Percentiles rank a stretch among this genome's conserved stretches.
Evolutionary conservation across 2,329 filamentous ascomycete species (phyloP).

Genomic region (Exophiala lecanii-corni): DNA sequence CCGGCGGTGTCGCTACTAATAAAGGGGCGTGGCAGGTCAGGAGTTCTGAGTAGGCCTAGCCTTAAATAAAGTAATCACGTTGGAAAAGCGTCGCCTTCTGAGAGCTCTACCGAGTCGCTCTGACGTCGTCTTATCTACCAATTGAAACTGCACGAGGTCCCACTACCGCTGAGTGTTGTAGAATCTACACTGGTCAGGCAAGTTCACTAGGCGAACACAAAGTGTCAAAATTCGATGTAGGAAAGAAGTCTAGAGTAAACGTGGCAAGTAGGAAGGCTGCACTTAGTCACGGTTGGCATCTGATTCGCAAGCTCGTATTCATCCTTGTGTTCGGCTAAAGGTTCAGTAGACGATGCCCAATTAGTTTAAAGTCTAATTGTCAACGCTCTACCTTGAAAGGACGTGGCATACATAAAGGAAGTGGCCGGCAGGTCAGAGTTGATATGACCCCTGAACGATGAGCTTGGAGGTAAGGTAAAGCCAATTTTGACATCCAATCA

Average conservation of each 20-base stretch:
- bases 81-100: background rate
- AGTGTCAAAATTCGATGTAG: background rate
- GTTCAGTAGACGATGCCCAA: background rate
- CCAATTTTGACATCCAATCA: background rate
- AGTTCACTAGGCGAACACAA: background rate
- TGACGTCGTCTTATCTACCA: background rate
- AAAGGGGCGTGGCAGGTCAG: background rate
- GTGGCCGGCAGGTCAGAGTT: background rate
- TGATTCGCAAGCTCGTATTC: background rate
- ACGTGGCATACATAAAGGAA: background rate
- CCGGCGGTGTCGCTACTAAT: background rate
- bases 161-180: background rate
- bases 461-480: background rate
- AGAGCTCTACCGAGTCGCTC: too few relatives aligned
- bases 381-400: background rate
- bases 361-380: slow-evolving; percentile 1
- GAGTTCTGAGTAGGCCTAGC: background rate
- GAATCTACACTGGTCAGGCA: background rate
- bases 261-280: background rate
- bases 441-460: background rate
- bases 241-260: background rate
- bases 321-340: slow-evolving; percentile 1
- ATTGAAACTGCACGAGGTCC: background rate
- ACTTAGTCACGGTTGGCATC: background rate
- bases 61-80: background rate